Evolutionary conservation across 2,329 filamentous ascomycete species (phyloP).

Genomic region (Mycocentrospora acerina): DNA sequence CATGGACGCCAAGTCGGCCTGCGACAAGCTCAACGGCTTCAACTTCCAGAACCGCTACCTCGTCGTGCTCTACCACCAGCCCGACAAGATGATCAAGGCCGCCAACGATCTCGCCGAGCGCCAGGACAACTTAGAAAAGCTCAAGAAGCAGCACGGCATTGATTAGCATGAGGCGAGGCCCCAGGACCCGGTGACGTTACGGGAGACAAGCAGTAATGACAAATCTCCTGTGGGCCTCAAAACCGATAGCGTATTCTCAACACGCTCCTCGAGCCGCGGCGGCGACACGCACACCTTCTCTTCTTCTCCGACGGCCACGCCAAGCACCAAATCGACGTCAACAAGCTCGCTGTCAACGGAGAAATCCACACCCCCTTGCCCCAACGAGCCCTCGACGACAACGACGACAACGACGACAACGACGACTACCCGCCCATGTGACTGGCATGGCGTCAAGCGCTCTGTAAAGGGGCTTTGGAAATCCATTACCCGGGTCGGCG

Average conservation of each 20-base stretch:
- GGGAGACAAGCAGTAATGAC: constrained; percentile 31
- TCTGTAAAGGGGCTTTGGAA: constrained; percentile 36
- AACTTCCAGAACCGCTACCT: constrained; percentile 99
- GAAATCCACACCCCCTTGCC: too few species aligned
- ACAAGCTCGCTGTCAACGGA: too few species aligned
- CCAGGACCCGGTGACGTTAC: constrained; percentile 49
- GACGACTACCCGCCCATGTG: constrained; percentile 30
- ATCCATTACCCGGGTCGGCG: constrained; percentile 32
- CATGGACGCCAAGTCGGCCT: constrained; percentile 96
- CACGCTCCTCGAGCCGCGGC: constrained; percentile 26
- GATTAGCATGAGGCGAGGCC: constrained; percentile 65
- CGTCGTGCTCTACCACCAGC: constrained; percentile 80
- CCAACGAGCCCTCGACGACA: constrained; percentile 18
- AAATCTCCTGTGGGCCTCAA: constrained; percentile 42
- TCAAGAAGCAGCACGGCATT: constrained; percentile 97
- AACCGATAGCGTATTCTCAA: constrained; percentile 29
- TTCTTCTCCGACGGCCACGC: too few species aligned
- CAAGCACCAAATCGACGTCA: too few species aligned
- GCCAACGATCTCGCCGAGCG: constrained; percentile 92
- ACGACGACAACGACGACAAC: constrained; percentile 25
- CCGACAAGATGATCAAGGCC: constrained; percentile 78
- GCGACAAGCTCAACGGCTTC: constrained; percentile 99
- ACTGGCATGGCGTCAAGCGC: constrained; percentile 34
- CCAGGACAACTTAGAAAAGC: constrained; percentile 95
- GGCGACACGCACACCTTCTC: constrained; percentile 11